Conservation (phyloP, 1,284 basidiomycete species). For the Cryptococcus sp. region DNA sequence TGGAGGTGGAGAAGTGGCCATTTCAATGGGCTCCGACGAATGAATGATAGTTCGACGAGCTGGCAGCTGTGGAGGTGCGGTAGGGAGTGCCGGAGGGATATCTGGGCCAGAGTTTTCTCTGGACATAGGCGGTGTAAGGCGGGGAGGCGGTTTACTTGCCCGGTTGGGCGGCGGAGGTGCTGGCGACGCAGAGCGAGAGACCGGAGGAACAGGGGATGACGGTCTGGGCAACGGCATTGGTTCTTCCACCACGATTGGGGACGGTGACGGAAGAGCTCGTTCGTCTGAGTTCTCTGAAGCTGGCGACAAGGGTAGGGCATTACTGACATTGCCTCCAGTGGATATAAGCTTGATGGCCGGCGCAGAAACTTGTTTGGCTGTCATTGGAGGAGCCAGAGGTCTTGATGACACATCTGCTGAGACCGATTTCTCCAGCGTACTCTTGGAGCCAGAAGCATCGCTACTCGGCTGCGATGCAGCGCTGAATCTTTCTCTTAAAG, state of each 20-base stretch:
- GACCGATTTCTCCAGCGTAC: slow-evolving; percentile 6
- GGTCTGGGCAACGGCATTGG: background rate
- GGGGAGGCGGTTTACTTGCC: slow-evolving; percentile 21
- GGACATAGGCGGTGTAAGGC: slow-evolving; percentile 9
- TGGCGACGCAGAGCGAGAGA: slow-evolving; percentile 16
- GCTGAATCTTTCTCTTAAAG: slow-evolving; percentile 28
- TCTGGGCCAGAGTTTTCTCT: slow-evolving; percentile 2
- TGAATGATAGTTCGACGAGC: slow-evolving; percentile 5
- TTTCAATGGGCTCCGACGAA: slow-evolving; percentile 5
- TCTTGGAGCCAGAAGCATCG: slow-evolving; percentile 6
- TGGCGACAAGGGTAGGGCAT: slow-evolving; percentile 5
- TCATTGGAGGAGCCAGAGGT: slow-evolving; percentile 1
- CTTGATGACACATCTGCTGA: slow-evolving; percentile 7
- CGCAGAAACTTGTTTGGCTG: slow-evolving; percentile 8
- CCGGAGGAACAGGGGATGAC: slow-evolving; percentile 11
- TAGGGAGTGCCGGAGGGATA: background rate
- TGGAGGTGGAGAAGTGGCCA: slow-evolving; percentile 20
- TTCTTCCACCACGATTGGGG: too few species aligned
- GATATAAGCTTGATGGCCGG: slow-evolving; percentile 21
- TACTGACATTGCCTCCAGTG: slow-evolving; percentile 13
- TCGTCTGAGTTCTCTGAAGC: background rate
- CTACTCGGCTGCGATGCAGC: background rate
- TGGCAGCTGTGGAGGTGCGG: slow-evolving; percentile 9
- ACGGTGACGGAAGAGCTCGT: too few species aligned
- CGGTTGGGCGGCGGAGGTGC: slow-evolving; percentile 26